phyloP scores from a whole-genome alignment of 2,329 filamentous ascomycete species.

The Trichoderma lentiforme region DNA sequence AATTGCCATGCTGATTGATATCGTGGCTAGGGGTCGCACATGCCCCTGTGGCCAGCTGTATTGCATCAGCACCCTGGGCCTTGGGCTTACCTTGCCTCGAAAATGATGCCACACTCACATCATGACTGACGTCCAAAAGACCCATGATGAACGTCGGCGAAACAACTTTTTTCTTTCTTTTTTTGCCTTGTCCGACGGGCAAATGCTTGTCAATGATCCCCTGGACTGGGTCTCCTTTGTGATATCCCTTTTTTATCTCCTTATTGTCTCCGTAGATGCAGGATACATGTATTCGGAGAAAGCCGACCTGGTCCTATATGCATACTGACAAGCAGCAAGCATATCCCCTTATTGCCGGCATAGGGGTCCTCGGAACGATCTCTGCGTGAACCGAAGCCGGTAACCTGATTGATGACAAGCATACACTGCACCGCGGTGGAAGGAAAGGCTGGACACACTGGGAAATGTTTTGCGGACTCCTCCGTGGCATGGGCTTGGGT shows the following conservation, averaged over 20 bases:
- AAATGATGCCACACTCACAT: background rate
- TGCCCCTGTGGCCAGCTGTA: background rate
- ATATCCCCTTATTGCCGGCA: background rate
- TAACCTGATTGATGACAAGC: background rate
- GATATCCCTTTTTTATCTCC: background rate
- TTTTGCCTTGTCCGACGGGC: background rate
- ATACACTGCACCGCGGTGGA: background rate
- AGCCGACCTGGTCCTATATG: background rate
- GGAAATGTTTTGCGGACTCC: background rate
- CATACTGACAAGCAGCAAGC: background rate
- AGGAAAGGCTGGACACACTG: background rate
- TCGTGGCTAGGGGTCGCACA: background rate
- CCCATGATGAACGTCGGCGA: background rate
- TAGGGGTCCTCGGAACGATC: conserved; percentile 4
- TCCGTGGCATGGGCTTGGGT: background rate
- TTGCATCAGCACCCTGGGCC: background rate
- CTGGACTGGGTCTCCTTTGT: background rate
- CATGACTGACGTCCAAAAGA: background rate
- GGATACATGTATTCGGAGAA: conserved; percentile 5
- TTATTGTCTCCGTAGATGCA: background rate
- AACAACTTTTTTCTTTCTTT: background rate
- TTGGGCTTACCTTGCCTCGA: background rate
- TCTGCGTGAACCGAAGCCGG: background rate
- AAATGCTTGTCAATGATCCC: background rate
- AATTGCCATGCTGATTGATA: background rate